These are phyloP conservation scores for Triticum timopheevii DNA, from an alignment of 176 grass and related monocot species.

Conservation along the genomic window DNA sequence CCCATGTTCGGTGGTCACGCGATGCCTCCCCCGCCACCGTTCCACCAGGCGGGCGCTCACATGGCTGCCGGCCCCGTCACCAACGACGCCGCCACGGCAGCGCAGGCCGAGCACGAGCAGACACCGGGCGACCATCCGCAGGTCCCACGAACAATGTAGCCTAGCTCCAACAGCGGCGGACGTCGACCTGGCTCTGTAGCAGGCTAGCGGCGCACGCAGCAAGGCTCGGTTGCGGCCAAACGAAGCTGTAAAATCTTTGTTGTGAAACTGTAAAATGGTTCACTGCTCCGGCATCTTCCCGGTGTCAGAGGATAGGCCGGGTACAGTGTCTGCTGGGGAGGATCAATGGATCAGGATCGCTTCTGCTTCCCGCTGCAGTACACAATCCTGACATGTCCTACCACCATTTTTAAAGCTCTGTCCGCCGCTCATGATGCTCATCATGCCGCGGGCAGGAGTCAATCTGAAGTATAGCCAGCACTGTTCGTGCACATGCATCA, in stretches of 20 bases:
- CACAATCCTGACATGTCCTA: not conserved
- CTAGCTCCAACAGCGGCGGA: not conserved
- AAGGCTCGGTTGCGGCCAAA: not conserved
- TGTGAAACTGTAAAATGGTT: not conserved
- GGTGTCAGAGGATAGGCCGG: not conserved
- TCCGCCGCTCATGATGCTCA: not conserved
- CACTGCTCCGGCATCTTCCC: not conserved
- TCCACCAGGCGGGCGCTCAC: not conserved
- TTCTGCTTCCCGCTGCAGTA: not conserved
- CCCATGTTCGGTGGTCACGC: slow-evolving; percentile 19
- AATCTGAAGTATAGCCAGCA: not conserved
- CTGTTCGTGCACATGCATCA: not conserved
- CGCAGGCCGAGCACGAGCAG: not conserved
- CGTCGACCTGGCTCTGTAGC: not conserved
- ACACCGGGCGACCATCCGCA: not conserved
- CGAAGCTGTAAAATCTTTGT: not conserved
- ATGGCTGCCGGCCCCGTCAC: not conserved
- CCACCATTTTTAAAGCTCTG: not conserved
- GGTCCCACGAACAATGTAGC: not conserved
- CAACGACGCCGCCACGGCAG: not conserved
- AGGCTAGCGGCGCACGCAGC: not conserved
- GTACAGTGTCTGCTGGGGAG: slow-evolving; percentile 4
- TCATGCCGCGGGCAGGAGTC: not conserved
- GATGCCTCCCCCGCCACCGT: not conserved
- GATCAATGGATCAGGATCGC: not conserved